phyloP scores from a whole-genome alignment of 2,329 filamentous ascomycete species.

The Aspergillus tamarii region DNA sequence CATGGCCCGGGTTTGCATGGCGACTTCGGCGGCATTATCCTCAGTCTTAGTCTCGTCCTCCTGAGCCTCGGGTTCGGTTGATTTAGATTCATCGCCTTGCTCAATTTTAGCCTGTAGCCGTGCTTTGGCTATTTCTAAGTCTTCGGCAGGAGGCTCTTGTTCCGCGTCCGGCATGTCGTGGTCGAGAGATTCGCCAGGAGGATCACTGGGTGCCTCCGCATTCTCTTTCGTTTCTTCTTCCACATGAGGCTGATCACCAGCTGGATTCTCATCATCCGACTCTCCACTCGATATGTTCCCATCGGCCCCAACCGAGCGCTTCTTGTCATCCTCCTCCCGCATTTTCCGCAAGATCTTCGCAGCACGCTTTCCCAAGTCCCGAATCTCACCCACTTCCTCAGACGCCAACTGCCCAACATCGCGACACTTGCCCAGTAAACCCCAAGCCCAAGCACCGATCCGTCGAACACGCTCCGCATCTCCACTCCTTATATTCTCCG shows the following conservation, averaged over 20 bases:
- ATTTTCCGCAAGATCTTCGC: constrained; percentile 53
- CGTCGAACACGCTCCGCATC: constrained; percentile 64
- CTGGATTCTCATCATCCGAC: constrained; percentile 18
- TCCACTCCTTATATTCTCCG: constrained; percentile 64
- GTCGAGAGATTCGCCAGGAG: constrained; percentile 10
- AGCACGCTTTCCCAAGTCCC: constrained; percentile 79
- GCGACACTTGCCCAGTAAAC: constrained; percentile 73
- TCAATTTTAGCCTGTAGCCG: constrained; percentile 48
- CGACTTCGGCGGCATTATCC: constrained; percentile 25
- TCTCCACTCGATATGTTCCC: constrained; percentile 30
- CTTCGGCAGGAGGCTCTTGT: constrained; percentile 20
- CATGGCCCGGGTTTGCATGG: constrained; percentile 59
- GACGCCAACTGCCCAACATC: constrained; percentile 75
- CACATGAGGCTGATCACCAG: not conserved
- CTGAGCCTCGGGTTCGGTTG: constrained; percentile 8
- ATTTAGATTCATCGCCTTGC: constrained; percentile 24
- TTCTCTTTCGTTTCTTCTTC: constrained; percentile 9
- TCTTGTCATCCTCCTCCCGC: constrained; percentile 46
- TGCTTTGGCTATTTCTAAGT: constrained; percentile 55
- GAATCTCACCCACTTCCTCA: constrained; percentile 72
- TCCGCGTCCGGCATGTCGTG: constrained; percentile 23
- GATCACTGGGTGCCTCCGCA: constrained; percentile 4
- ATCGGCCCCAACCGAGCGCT: constrained; percentile 34
- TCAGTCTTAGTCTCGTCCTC: constrained; percentile 11
- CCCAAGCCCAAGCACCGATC: constrained; percentile 84